Conservation (phyloP, 208 protist genomes). For the Leishmania mexicana region DNA sequence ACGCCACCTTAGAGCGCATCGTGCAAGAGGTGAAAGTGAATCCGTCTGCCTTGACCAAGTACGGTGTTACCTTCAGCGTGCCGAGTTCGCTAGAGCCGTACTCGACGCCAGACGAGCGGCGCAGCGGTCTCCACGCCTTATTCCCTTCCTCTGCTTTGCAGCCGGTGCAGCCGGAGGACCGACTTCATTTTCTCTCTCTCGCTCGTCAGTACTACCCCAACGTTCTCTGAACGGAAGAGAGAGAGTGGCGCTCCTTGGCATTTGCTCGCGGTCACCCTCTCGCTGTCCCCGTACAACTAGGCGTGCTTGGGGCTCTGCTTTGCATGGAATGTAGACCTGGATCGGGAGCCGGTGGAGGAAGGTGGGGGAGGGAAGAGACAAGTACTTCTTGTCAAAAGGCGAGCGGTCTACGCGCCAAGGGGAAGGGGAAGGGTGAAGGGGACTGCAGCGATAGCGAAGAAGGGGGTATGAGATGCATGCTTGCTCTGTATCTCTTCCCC, state of each 20-base stretch:
- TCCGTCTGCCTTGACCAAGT: conserved; percentile 45
- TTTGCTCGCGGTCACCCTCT: not conserved
- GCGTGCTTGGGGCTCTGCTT: not conserved
- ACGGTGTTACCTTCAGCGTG: conserved; percentile 73
- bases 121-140: conserved; percentile 38
- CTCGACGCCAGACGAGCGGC: conserved; percentile 38
- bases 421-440: not conserved
- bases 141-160: conserved; percentile 32
- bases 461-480: not conserved
- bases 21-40: conserved; percentile 44
- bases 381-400: not conserved
- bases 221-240: conserved; percentile 6
- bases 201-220: conserved; percentile 37
- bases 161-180: conserved; percentile 17
- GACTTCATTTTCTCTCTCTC: conserved; percentile 36
- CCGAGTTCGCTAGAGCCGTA: conserved; percentile 47
- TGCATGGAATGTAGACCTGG: too few species aligned
- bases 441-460: not conserved
- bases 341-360: not conserved
- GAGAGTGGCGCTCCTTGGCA: not conserved
- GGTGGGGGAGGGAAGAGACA: not conserved
- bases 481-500: not conserved
- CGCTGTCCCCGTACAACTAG: not conserved
- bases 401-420: not conserved
- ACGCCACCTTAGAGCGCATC: conserved; percentile 47